Evolutionary conservation across 331 rosid species (phyloP).

Genomic region (Quercus phellos): DNA sequence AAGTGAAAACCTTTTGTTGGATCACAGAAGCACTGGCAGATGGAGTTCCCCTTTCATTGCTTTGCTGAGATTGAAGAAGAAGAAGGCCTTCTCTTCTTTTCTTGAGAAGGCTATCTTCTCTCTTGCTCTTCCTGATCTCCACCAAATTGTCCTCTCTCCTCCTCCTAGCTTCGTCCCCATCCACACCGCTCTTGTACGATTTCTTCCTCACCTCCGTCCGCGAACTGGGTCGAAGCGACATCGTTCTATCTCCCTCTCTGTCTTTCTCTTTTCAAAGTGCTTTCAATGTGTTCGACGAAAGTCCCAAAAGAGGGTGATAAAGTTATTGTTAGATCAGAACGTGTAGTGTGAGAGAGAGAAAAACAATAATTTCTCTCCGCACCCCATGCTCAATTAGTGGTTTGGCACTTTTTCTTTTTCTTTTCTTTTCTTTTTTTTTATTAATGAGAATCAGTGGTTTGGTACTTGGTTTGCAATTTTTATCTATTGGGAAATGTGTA

Average conservation of each 20-base stretch:
- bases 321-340: too few species aligned
- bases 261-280: neutral
- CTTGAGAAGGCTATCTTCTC: conserved; percentile 53
- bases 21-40: conserved; percentile 28
- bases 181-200: conserved; percentile 58
- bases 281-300: conserved; percentile 26
- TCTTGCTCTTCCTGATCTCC: conserved; percentile 64
- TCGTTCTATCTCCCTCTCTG: neutral
- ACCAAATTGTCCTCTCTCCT: conserved; percentile 59
- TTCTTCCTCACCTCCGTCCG: conserved; percentile 53
- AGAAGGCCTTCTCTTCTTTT: conserved; percentile 56
- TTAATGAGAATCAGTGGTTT: too few species aligned
- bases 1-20: conserved; percentile 17
- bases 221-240: conserved; percentile 61
- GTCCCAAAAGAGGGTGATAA: neutral
- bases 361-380: too few species aligned
- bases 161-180: conserved; percentile 58
- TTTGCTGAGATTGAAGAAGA: conserved; percentile 26
- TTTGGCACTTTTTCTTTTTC: too few species aligned
- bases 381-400: too few species aligned
- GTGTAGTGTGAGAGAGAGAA: too few species aligned
- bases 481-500: too few species aligned
- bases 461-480: too few species aligned
- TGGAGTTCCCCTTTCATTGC: neutral
- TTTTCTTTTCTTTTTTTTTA: too few species aligned